Evolutionary conservation across 2,329 filamentous ascomycete genomes (phyloP).

Genomic region (Monilinia fructicola): DNA sequence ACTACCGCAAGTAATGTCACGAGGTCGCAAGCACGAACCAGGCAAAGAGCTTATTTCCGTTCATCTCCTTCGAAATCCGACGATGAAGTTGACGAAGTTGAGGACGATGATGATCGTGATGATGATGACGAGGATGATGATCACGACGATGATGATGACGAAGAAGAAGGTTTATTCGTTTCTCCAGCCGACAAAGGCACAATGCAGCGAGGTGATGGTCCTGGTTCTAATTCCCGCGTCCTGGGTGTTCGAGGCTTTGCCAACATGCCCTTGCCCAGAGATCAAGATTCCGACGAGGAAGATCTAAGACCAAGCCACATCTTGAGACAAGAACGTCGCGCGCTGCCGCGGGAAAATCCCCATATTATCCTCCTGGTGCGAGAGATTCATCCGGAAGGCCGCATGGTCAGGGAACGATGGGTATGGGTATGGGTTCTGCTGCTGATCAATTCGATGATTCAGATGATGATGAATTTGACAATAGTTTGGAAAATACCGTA

Average conservation of each 20-base stretch:
- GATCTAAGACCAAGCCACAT: slow-evolving; percentile 7
- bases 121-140: not conserved
- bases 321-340: not conserved
- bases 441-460: not conserved
- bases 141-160: not conserved
- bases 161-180: not conserved
- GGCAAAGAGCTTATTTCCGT: not conserved
- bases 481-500: not conserved
- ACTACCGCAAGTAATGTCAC: not conserved
- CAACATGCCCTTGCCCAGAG: slow-evolving; percentile 5
- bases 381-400: not conserved
- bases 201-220: too few relatives aligned
- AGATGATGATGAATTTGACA: too few relatives aligned
- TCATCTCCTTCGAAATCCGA: not conserved
- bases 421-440: not conserved
- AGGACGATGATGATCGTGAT: not conserved
- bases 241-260: slow-evolving; percentile 11
- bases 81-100: not conserved
- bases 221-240: not conserved
- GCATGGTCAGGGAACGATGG: not conserved
- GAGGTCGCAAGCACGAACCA: not conserved
- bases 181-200: not conserved
- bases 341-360: not conserved
- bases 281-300: slow-evolving; percentile 11
- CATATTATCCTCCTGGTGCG: too few relatives aligned